A percentile compares a stretch with the other conserved stretches of the same genome.
Conservation (phyloP, 495 filamentous ascomycete genomes). For the Penicillium silybi region DNA sequence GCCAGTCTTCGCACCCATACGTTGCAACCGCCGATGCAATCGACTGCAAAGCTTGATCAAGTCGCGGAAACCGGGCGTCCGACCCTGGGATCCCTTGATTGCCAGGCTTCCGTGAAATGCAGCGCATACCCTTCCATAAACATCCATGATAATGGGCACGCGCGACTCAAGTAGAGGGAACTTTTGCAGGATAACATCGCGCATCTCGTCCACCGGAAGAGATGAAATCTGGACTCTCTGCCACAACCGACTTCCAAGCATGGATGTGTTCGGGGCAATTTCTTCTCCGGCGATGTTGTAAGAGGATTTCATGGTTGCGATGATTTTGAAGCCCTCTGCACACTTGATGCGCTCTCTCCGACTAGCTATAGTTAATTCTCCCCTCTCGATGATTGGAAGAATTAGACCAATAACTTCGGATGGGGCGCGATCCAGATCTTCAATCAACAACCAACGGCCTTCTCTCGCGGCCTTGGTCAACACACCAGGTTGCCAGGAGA, state of each 20-base stretch:
- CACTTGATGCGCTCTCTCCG: slow-evolving; percentile 82
- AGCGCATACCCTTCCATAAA: slow-evolving; percentile 65
- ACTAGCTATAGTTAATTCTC: slow-evolving; percentile 81
- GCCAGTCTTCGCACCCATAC: slow-evolving; percentile 62
- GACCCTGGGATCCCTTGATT: slow-evolving; percentile 44
- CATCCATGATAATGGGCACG: slow-evolving; percentile 64
- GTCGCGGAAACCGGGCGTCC: slow-evolving; percentile 66
- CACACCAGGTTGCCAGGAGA: slow-evolving; percentile 89
- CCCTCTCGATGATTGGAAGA: slow-evolving; percentile 81
- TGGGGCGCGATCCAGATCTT: slow-evolving; percentile 95
- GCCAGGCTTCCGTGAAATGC: slow-evolving; percentile 46
- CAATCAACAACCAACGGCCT: slow-evolving; percentile 93
- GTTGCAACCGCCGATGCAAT: slow-evolving; percentile 55
- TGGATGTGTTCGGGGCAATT: slow-evolving; percentile 45
- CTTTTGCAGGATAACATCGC: slow-evolving; percentile 62
- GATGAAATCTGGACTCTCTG: slow-evolving; percentile 63
- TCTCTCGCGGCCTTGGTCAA: slow-evolving; percentile 89
- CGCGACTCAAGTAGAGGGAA: slow-evolving; percentile 68
- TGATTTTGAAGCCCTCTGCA: slow-evolving; percentile 76
- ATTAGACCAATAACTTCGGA: slow-evolving; percentile 90
- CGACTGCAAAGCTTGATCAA: slow-evolving; percentile 86
- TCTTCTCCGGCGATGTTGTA: slow-evolving; percentile 69
- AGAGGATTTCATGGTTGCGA: slow-evolving; percentile 82
- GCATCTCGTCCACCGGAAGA: slow-evolving; percentile 66
- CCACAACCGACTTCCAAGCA: slow-evolving; percentile 83